phyloP scores from a whole-genome alignment of 2,329 filamentous ascomycete genomes.

The Fusarium dlaminii region DNA sequence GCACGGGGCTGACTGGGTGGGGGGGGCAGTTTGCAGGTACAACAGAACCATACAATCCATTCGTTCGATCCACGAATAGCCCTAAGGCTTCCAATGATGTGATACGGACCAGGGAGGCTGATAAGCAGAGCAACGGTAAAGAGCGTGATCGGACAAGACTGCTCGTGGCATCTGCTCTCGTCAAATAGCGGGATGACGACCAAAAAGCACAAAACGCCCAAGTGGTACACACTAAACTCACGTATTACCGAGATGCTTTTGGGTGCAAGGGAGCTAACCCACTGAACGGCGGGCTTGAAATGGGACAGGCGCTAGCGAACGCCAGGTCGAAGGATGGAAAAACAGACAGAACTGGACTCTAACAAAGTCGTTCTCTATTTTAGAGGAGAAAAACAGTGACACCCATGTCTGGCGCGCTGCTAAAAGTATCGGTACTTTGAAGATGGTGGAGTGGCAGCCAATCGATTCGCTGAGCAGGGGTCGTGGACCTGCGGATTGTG shows the following conservation, averaged over 20 bases:
- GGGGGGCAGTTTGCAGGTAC: conserved; percentile 22
- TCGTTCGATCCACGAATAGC: conserved; percentile 11
- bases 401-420: background rate
- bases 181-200: background rate
- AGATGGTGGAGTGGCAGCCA: conserved; percentile 31
- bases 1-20: conserved; percentile 40
- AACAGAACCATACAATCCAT: background rate
- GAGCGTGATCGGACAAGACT: background rate
- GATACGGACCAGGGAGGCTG: background rate
- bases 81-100: conserved; percentile 1
- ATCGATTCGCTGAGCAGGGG: conserved; percentile 40
- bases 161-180: background rate
- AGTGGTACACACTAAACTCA: background rate
- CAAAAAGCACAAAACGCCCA: background rate
- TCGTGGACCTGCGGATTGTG: conserved; percentile 41
- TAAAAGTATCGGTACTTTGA: conserved; percentile 39
- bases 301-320: conserved; percentile 38
- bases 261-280: conserved; percentile 19
- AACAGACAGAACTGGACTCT: conserved; percentile 31
- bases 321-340: conserved; percentile 41
- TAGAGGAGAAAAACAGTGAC: conserved; percentile 2
- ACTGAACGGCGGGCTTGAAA: conserved; percentile 33
- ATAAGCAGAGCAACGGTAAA: conserved; percentile 6
- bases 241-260: background rate
- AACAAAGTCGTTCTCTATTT: conserved; percentile 10